These are phyloP conservation scores for Leccinum longicurvipes DNA, from an alignment of 768 basidiomycete genomes.

Conservation along the genomic window DNA sequence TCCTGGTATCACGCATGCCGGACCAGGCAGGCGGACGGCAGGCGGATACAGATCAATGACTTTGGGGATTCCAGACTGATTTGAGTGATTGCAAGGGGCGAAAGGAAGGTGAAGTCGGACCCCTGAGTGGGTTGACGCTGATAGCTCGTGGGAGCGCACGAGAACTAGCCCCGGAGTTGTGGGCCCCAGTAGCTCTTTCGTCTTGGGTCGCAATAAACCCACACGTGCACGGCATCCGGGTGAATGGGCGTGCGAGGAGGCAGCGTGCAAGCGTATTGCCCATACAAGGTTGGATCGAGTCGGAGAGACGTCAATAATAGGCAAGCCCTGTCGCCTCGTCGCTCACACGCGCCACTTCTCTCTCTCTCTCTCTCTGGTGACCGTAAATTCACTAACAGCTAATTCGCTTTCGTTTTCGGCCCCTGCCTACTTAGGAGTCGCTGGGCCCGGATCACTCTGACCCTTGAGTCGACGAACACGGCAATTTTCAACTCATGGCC, in stretches of 20 bases:
- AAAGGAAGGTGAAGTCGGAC: constrained; percentile 23
- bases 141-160: constrained; percentile 27
- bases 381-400: neutral
- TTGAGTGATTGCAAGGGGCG: constrained; percentile 26
- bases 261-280: constrained; percentile 6
- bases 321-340: constrained; percentile 19
- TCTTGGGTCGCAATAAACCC: constrained; percentile 1
- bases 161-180: neutral
- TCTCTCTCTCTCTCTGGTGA: neutral
- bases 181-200: neutral
- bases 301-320: constrained; percentile 1
- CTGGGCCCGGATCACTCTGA: constrained; percentile 10
- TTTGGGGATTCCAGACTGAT: constrained; percentile 28
- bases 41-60: constrained; percentile 31
- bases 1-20: constrained; percentile 30
- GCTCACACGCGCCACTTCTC: constrained; percentile 22
- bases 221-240: constrained; percentile 2
- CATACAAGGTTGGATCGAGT: constrained; percentile 8
- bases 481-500: neutral
- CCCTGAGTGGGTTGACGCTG: constrained; percentile 29
- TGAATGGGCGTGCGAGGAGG: constrained; percentile 10
- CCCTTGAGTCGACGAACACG: neutral
- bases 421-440: constrained; percentile 16
- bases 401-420: constrained; percentile 5
- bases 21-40: constrained; percentile 32